Evolutionary conservation across 2,329 filamentous ascomycete species (phyloP), one percentile per base, ranked within the genome.

Genomic region (Cladosporium velox): DNA sequence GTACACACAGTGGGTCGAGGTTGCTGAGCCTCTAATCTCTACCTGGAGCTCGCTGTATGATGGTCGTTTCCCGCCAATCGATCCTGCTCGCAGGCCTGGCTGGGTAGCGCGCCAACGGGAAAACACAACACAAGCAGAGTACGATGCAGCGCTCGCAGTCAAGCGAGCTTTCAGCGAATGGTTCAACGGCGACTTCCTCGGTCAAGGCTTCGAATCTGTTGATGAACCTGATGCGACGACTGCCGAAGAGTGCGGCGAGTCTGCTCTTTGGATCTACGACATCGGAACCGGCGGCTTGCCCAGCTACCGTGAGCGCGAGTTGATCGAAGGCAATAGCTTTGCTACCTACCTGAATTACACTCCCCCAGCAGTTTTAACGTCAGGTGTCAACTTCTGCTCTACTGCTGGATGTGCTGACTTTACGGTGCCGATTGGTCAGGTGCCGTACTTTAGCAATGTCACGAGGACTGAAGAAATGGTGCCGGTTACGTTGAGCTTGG

Each of bases 381-480:
- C 69, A 5, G 75, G 73, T 2, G 76, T 75, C 6, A 77, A 59
- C 30, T 49, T 65, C 52, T 65, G 62, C 30, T 54, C 62, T 2
- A 49, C 52, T 18, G 51, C 41, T 6, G 62, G 62, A 12, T 65
- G 62, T 51, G 62, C 62, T 51, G 59, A 62, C 65, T 78, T 79
- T 60, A 80, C 77, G 0, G 71, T 82, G 18, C 80, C 80, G 14
- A 78, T 82, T 59, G 80, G 80, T 0, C 78, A 82, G 69, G 77
- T 81, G 4, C 66, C 73, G 12, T 81, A 81, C 66, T 66, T 64
- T 24, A 79, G 77, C 66, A 77, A 78, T 65, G 73, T 81, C 7
- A 80, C 79, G 1, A 77, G 77, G 38, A 73, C 75, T 41, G 71
- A 75, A 61, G 80, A 82, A 71, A 76, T 77, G 70, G 72, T 81